Evolutionary conservation across 2,329 filamentous ascomycete species (phyloP).

Genomic region (Trichophyton mentagrophytes): DNA sequence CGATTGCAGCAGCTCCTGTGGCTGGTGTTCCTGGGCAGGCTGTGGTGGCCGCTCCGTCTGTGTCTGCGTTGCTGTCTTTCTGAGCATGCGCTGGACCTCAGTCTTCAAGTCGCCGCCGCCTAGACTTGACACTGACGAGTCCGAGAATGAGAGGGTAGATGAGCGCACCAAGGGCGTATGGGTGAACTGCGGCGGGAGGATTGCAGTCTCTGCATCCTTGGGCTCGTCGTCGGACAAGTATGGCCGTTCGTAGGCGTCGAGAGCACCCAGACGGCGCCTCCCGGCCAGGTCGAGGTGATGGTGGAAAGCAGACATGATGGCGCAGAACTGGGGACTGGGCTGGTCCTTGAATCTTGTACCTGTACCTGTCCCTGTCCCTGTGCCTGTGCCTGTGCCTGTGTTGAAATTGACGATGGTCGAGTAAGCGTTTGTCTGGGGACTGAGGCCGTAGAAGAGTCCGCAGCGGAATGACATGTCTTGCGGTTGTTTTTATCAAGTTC

Average conservation of each 20-base stretch:
- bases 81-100: background rate
- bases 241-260: background rate
- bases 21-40: background rate
- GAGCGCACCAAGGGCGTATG: background rate
- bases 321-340: background rate
- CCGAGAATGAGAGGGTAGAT: background rate
- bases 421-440: background rate
- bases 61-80: background rate
- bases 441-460: slow-evolving; percentile 1
- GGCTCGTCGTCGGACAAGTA: background rate
- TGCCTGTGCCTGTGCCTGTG: background rate
- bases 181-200: background rate
- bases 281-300: background rate
- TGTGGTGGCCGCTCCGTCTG: too few species aligned
- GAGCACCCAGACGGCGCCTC: background rate
- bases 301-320: slow-evolving; percentile 4
- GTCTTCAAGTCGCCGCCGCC: background rate
- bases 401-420: slow-evolving; percentile 2
- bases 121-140: background rate
- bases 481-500: background rate
- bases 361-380: too few species aligned
- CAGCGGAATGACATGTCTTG: slow-evolving; percentile 1
- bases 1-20: background rate
- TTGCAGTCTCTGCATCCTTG: background rate
- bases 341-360: background rate